phyloP scores from a whole-genome alignment of 352 stramenopile species.

The Phytophthora chlamydospora region DNA sequence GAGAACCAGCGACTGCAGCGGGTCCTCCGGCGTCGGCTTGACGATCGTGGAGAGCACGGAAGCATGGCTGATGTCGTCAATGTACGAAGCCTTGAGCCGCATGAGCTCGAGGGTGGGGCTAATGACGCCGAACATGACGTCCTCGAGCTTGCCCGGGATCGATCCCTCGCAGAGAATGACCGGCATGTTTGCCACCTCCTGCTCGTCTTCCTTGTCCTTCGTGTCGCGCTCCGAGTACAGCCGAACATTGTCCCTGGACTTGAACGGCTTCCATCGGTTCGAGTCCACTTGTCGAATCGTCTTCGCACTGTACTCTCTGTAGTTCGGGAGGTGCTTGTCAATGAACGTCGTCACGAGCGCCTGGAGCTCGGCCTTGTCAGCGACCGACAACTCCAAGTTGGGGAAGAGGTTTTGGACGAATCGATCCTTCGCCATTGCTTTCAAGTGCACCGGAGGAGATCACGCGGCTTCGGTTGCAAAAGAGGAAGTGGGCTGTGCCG shows the following conservation, averaged over 20 bases:
- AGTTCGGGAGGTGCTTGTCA: conserved; percentile 43
- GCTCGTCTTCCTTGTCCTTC: conserved; percentile 9
- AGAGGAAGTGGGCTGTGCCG: conserved; percentile 21
- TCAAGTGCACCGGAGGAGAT: neutral
- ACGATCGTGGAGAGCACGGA: conserved; percentile 31
- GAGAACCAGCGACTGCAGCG: conserved; percentile 38
- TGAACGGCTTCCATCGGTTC: conserved; percentile 44
- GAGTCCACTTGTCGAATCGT: conserved; percentile 37
- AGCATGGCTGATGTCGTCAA: conserved; percentile 38
- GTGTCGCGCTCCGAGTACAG: conserved; percentile 34
- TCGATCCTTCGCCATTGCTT: conserved; percentile 35
- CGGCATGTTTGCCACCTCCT: conserved; percentile 23
- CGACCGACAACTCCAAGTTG: conserved; percentile 24
- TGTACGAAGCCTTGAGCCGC: conserved; percentile 42
- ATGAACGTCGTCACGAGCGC: conserved; percentile 35
- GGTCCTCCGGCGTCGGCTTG: conserved; percentile 37
- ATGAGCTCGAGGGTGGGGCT: conserved; percentile 41
- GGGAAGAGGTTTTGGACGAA: conserved; percentile 37
- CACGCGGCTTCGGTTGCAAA: conserved; percentile 9
- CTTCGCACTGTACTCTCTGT: conserved; percentile 29
- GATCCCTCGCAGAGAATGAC: conserved; percentile 37
- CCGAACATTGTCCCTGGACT: conserved; percentile 34
- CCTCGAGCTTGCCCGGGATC: conserved; percentile 41
- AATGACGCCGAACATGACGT: conserved; percentile 50
- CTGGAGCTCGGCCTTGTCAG: conserved; percentile 37